Evolutionary conservation across 441 rosid species (phyloP).

Genomic region (Eutrema salsugineum): DNA sequence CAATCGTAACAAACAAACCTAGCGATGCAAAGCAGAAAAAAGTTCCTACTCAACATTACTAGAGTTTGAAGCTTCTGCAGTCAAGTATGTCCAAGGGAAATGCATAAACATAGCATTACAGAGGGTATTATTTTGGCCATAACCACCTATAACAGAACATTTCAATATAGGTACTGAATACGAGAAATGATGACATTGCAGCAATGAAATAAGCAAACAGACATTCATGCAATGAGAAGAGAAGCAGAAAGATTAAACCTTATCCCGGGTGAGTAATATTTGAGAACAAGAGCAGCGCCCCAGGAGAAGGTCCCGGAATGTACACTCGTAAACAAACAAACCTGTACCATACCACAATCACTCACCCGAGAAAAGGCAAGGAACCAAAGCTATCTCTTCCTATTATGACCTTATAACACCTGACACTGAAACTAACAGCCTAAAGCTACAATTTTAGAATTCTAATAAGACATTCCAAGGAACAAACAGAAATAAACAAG

Average conservation of each 20-base stretch:
- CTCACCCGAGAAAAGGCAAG: constrained; percentile 41
- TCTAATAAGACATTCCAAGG: not conserved
- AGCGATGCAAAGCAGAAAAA: not conserved
- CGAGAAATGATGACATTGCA: constrained; percentile 1
- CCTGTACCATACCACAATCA: constrained; percentile 31
- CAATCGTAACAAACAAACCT: constrained; percentile 5
- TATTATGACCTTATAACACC: not conserved
- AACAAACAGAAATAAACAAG: not conserved
- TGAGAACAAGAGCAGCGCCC: constrained; percentile 50
- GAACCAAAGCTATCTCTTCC: constrained; percentile 9
- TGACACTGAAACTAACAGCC: not conserved
- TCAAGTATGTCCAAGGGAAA: not conserved
- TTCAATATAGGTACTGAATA: constrained; percentile 16
- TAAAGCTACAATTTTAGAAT: not conserved
- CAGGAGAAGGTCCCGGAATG: constrained; percentile 51
- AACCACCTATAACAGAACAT: constrained; percentile 8
- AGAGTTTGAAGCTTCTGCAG: not conserved
- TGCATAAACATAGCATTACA: not conserved
- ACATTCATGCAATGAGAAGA: constrained; percentile 28
- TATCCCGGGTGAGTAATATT: constrained; percentile 50
- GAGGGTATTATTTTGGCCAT: not conserved
- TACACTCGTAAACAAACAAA: constrained; percentile 35
- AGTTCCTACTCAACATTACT: not conserved
- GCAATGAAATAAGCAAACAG: not conserved
- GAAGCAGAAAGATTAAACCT: constrained; percentile 52